phyloP scores from a whole-genome alignment of 306 rosid species.

The Acacia acuminata region DNA sequence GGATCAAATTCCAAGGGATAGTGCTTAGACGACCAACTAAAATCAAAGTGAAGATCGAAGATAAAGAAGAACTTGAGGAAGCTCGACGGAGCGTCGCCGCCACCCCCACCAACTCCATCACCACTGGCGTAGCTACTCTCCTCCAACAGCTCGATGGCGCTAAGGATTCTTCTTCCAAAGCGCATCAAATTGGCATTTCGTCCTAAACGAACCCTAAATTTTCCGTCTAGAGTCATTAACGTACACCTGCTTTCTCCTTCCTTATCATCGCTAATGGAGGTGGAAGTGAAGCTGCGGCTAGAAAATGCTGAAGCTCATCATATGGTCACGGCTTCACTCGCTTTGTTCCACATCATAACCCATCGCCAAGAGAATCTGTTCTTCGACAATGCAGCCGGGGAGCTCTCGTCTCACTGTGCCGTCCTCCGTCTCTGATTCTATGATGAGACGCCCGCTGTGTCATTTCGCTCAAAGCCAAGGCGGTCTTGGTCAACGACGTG shows the following conservation, averaged over 20 bases:
- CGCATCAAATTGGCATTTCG: conserved; percentile 51
- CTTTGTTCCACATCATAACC: conserved; percentile 58
- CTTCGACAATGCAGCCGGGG: conserved; percentile 71
- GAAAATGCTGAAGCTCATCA: conserved; percentile 47
- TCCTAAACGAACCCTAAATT: conserved; percentile 3
- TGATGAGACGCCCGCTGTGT: conserved; percentile 56
- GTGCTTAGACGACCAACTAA: conserved; percentile 77
- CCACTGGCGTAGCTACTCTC: conserved; percentile 51
- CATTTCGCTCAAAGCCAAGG: conserved; percentile 70
- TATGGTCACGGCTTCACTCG: conserved; percentile 46
- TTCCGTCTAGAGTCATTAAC: neutral
- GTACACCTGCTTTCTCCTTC: neutral
- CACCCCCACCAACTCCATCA: conserved; percentile 7
- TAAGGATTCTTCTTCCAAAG: conserved; percentile 49
- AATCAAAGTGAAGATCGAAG: conserved; percentile 74
- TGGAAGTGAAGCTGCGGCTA: conserved; percentile 78
- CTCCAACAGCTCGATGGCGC: conserved; percentile 68
- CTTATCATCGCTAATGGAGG: conserved; percentile 40
- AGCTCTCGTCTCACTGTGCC: conserved; percentile 66
- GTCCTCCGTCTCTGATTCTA: conserved; percentile 78
- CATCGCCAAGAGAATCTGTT: conserved; percentile 81
- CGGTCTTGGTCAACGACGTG: conserved; percentile 69
- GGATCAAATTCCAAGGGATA: neutral
- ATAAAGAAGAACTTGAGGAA: conserved; percentile 81
- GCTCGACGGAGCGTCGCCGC: conserved; percentile 55